A percentile compares a stretch with the other conserved stretches of the same genome.
Conservation (phyloP, 2,329 filamentous ascomycete species). For the Bipolaris zeicola region DNA sequence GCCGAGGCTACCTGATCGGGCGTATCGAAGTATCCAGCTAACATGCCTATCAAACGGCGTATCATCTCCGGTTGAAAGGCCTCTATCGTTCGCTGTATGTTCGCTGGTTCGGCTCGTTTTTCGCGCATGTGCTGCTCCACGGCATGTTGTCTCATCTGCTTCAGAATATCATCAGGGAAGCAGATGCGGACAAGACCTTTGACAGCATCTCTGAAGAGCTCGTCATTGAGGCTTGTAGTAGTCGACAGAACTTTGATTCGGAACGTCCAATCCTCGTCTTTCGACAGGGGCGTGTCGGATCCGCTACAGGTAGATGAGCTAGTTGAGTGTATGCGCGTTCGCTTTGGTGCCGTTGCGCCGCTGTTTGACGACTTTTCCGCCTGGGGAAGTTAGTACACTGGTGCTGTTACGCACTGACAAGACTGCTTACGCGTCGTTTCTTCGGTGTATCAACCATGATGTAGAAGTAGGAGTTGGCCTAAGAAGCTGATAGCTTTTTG, state of each 20-base stretch:
- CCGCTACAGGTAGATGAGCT: neutral
- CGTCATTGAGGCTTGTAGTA: constrained; percentile 13
- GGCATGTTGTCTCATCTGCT: constrained; percentile 28
- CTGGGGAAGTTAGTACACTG: neutral
- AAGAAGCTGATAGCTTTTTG: too few relatives aligned
- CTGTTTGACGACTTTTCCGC: constrained; percentile 1
- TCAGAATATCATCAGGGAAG: constrained; percentile 31
- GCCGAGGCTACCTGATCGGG: constrained; percentile 18
- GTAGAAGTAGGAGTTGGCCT: too few relatives aligned
- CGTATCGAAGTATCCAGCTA: constrained; percentile 26
- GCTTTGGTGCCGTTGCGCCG: neutral
- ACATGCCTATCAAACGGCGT: constrained; percentile 24
- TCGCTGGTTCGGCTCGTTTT: constrained; percentile 14
- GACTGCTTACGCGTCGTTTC: constrained; percentile 11
- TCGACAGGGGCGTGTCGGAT: constrained; percentile 9
- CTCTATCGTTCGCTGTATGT: constrained; percentile 21
- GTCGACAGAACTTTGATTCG: constrained; percentile 31
- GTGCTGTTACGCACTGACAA: too few relatives aligned
- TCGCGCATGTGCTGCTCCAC: constrained; percentile 32
- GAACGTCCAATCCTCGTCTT: constrained; percentile 29
- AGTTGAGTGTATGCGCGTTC: neutral
- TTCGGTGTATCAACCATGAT: constrained; percentile 9
- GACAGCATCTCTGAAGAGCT: constrained; percentile 30
- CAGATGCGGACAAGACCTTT: constrained; percentile 35
- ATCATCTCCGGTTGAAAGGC: constrained; percentile 29